Evolutionary conservation across 495 filamentous ascomycete genomes (phyloP), one percentile per base, ranked within the genome.

Genomic region (Pseudoneurospora amorphoporcata): DNA sequence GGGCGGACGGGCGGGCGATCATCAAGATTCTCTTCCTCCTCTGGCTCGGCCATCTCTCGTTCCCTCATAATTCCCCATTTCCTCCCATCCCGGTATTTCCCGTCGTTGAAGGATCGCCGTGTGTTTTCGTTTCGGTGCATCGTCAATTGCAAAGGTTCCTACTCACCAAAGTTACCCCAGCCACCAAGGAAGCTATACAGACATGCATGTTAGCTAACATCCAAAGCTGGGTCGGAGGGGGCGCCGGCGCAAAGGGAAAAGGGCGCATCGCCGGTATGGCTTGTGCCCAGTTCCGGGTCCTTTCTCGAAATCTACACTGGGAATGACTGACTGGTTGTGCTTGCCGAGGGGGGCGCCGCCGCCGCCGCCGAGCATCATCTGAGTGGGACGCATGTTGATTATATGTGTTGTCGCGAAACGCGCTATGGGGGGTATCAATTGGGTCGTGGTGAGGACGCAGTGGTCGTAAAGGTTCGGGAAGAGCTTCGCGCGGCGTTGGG

Each of bases 131-230:
- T 6, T 68, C 38, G 69, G 14, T 58, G 47, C 42, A 68, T 40
- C 42, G 53, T 39, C 37, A 32, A 43, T 10, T 39, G 69, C 23
- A 32, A n/a, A 43, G 37, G 32, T 37, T 32, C 73, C 71, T 73
- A 89, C 89, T 84, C 89, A 95, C 93, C 95, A 72, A 98, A 82
- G 78, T 85, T 85, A 77, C 95, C 95, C 95, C 94, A 98, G 80
- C 79, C 80, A 78, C 95, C 95, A 68, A 97, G 83, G 82, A 85
- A 98, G 73, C 94, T 97, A 79, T 76, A 74, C n/a, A 76, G n/a
- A 77, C 10, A 65, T 65, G 29, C 53, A 17, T 71, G 76, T 85
- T 68, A 83, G 80, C 72, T 75, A 53, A 35, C 47, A 39, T 42
- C 16, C 23, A 53, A 6, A 69, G 53, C 40, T 65, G 45, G 69